A percentile compares a stretch with the other conserved stretches of the same genome.
These are phyloP conservation scores for Cordia subcordata DNA, from an alignment of 257 asterid species.

Conservation along the genomic window DNA sequence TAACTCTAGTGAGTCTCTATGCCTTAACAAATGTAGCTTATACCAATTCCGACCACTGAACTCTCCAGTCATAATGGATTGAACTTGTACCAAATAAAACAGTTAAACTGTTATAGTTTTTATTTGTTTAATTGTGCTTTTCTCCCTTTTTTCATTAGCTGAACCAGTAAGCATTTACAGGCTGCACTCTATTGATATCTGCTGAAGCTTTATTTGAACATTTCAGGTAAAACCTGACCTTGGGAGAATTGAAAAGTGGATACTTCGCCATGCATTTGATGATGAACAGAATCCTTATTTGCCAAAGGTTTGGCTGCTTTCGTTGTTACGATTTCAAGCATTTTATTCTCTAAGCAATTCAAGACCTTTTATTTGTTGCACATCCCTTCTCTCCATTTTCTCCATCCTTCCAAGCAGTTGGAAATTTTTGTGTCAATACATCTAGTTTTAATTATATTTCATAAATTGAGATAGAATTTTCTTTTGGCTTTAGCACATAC, in stretches of 20 bases:
- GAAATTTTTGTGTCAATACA: too few species aligned
- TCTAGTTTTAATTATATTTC: not conserved
- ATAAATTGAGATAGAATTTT: constrained; percentile 3
- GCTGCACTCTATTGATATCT: not conserved
- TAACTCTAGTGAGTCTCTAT: too few species aligned
- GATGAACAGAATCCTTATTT: constrained; percentile 84
- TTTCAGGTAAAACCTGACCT: constrained; percentile 74
- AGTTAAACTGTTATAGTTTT: too few species aligned
- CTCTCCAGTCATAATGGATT: too few species aligned
- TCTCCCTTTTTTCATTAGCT: not conserved
- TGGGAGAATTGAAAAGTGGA: constrained; percentile 97
- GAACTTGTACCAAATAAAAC: too few species aligned
- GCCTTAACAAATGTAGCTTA: too few species aligned
- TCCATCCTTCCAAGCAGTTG: not conserved
- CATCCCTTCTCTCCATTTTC: not conserved
- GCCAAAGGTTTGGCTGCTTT: constrained; percentile 70
- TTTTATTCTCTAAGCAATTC: not conserved
- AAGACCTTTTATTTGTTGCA: not conserved
- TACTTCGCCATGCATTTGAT: constrained; percentile 86
- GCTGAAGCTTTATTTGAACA: constrained; percentile 9
- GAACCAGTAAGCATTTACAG: not conserved
- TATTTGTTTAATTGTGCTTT: too few species aligned
- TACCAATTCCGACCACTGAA: too few species aligned
- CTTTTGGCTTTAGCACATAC: constrained; percentile 58
- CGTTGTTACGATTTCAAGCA: not conserved